A percentile compares a stretch with the other conserved stretches of the same genome.
Conservation (phyloP, 2,329 filamentous ascomycete species). For the Akanthomyces uredinophilus region DNA sequence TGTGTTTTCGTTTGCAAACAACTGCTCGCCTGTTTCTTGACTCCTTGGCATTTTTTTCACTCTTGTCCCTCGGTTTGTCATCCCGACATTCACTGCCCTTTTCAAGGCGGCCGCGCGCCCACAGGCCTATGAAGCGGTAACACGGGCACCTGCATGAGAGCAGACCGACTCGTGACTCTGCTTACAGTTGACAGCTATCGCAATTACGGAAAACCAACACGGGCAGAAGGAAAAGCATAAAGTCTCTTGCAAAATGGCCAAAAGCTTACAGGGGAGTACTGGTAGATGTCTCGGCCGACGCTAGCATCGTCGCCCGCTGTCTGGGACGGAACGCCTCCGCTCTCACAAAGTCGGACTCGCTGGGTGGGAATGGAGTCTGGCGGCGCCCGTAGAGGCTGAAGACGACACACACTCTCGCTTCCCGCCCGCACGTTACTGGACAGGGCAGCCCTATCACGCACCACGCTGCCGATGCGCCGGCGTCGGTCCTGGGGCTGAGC, state of each 20-base stretch:
- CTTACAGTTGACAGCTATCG: background rate
- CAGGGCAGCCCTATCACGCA: constrained; percentile 7
- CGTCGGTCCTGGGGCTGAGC: constrained; percentile 12
- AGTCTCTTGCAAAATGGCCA: too few relatives aligned
- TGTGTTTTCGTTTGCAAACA: background rate
- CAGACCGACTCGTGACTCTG: constrained; percentile 9
- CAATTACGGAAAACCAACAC: too few relatives aligned
- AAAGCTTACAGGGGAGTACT: too few relatives aligned
- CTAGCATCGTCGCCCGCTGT: background rate
- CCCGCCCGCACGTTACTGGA: background rate
- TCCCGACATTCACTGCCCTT: background rate
- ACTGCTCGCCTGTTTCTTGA: background rate
- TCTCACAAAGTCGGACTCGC: background rate
- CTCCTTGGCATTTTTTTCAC: background rate
- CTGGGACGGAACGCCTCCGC: background rate
- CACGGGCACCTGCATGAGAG: constrained; percentile 7
- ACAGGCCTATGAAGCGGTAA: background rate
- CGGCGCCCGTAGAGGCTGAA: background rate
- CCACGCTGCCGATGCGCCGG: constrained; percentile 5
- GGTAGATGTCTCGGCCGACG: constrained; percentile 6
- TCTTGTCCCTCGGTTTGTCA: background rate
- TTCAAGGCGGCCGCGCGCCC: background rate
- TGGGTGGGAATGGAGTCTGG: background rate
- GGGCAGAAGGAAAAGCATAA: too few relatives aligned
- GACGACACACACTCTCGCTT: background rate